Evolutionary conservation across 2,329 filamentous ascomycete species (phyloP), one percentile per base, ranked within the genome.

Genomic region (Monosporascus cannonballus): DNA sequence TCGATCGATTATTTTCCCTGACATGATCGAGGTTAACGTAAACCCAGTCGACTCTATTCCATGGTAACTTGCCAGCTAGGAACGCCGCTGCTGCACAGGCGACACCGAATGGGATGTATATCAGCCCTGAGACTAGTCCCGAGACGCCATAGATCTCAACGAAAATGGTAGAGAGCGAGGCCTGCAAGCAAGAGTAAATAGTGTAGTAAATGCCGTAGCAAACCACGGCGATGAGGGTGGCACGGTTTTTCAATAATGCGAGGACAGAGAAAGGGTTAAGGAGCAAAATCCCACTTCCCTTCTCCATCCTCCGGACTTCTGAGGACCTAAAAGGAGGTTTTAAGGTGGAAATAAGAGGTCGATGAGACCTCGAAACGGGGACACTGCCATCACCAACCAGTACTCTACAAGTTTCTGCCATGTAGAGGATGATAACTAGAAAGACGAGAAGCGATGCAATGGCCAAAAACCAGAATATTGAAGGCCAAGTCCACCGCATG

Each of bases 51-150:
- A 18, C 36, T 42, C 34, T n/a, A 22, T 24, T 11, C 14, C 17
- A 25, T 6, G 24, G 14, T 15, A 27, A 34, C 36, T 20, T 42
- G 44, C 55, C 49, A 3, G 47, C 51, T 17, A 42, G 20, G 15
- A 54, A 51, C 17, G 54, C 50, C n/a, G 50, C 41, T 4, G 50
- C 24, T 1, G 51, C 52, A 38, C 53, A 58, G 4, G 52, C 55
- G 20, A 54, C 44, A 20, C 54, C 52, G 15, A 57, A 57, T 7
- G 54, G 56, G 4, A 58, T 48, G 34, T 57, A 58, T 9, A 37
- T 54, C 18, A 58, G 22, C 2, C 51, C 54, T 2, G 47, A 41
- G n/a, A 51, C 38, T 18, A 54, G 20, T 4, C 56, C 52, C 8
- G 52, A 53, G 7, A 54, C 49, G 3, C 30, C 39, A 36, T 55